Evolutionary conservation across 2,329 filamentous ascomycete genomes (phyloP).

Genomic region (Parascedosporium putredinis): DNA sequence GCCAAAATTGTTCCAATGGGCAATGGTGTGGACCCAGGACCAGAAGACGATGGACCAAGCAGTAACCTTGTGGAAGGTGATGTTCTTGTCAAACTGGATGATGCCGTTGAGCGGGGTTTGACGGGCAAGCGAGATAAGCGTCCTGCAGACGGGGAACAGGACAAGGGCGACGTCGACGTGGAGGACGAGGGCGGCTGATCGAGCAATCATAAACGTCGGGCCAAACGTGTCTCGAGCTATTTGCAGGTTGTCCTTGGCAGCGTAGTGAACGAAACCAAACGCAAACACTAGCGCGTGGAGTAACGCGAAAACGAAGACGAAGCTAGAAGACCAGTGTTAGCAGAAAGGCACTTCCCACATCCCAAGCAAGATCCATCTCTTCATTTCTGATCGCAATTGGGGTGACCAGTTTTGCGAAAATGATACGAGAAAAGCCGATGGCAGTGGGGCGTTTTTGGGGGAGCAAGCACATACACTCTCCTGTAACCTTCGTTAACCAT

Average conservation of each 20-base stretch:
- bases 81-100: conserved; percentile 83
- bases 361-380: too few species aligned
- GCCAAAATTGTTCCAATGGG: conserved; percentile 81
- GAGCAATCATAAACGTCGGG: conserved; percentile 65
- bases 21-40: conserved; percentile 75
- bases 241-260: conserved; percentile 64
- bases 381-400: too few species aligned
- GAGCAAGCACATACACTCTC: conserved; percentile 50
- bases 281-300: conserved; percentile 68
- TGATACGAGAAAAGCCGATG: too few species aligned
- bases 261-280: conserved; percentile 72
- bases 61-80: conserved; percentile 75
- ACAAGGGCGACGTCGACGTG: conserved; percentile 75
- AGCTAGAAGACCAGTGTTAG: conserved; percentile 34
- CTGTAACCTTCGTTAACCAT: conserved; percentile 84
- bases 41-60: conserved; percentile 86
- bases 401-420: too few species aligned
- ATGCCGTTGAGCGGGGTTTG: conserved; percentile 78
- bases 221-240: conserved; percentile 59
- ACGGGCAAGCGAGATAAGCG: conserved; percentile 68
- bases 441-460: not conserved
- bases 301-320: conserved; percentile 65
- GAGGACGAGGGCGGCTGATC: conserved; percentile 64
- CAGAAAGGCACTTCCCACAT: too few species aligned
- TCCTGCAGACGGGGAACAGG: conserved; percentile 73